Base-by-base conservation (phyloP, 2,329 filamentous ascomycete genomes). In the Aspergillus quadrilineatus region DNA sequence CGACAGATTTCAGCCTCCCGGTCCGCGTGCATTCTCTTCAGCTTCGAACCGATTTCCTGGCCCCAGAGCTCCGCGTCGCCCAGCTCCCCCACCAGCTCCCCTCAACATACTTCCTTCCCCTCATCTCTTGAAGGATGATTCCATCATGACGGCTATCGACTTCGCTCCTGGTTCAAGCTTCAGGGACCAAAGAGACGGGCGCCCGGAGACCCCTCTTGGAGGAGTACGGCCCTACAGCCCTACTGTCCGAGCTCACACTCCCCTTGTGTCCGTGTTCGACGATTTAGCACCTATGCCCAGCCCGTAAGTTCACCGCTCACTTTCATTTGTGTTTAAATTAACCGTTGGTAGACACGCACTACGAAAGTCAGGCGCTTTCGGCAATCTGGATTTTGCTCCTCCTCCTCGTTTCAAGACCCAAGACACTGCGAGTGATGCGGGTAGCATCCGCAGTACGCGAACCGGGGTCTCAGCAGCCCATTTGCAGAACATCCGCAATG, bases 201-300 rank as follows among this genome's bases (percentile, higher is more conserved):
- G 81, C 59, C 80, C 85, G 3, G 84, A 85, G 63, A 86, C 83
- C 57, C 84, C 84, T 10, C 73, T 80, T 45, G 84, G 85, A 55
- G 78, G 77, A 15, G 63, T 79, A 37, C 76, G 86, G 34, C 86
- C 91, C 1, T 99, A 90, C 77, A 87, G 86, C 55, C 86, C 89
- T n/a, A 79, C 81, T 37, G 82, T 92, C 2, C 85, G 88, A 14
- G 82, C 85, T 30, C 88, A 90, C 69, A 89, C 86, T n/a, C 92
- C 92, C 0, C 81, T 97, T 39, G 87, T 83, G 26, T 90, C 88
- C 58, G 82, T 92, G 4, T 97, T 92, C 73, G 93, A 97, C 55
- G 93, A 97, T 57, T 85, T 97, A 60, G 76, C 88, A 10, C 82
- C 83, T 7, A 86, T 99, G 61, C 94, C 94, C 37, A 97, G 92